A percentile compares a stretch with the other conserved stretches of the same genome.
Conservation (phyloP, 805 yeast species). For the Ogataea glucozyma region DNA sequence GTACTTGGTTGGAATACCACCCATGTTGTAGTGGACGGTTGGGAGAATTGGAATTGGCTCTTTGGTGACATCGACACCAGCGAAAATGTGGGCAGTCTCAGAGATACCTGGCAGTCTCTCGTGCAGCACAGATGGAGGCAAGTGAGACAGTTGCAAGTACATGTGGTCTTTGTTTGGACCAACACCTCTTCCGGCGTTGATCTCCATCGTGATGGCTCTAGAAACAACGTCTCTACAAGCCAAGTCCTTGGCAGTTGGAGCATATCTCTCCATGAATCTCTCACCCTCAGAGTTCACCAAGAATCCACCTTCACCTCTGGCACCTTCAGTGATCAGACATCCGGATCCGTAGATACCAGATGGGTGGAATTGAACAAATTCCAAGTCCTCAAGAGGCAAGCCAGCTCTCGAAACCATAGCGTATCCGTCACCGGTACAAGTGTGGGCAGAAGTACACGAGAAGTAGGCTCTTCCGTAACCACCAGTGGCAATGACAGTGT, state of each 20-base stretch:
- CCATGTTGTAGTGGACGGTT: constrained; percentile 99
- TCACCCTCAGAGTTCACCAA: constrained; percentile 96
- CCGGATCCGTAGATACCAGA: constrained; percentile 99
- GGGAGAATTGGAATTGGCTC: constrained; percentile 99
- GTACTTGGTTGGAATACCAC: constrained; percentile 98
- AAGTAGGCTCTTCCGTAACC: constrained; percentile 98
- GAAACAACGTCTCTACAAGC: constrained; percentile 99
- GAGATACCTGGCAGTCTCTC: constrained; percentile 99
- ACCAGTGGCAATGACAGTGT: constrained; percentile 96
- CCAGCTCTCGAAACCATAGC: constrained; percentile 99
- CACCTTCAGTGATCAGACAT: constrained; percentile 98
- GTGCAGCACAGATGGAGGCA: constrained; percentile 87
- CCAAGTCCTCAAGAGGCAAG: constrained; percentile 94
- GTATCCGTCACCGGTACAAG: constrained; percentile 98
- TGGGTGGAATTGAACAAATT: constrained; percentile 98
- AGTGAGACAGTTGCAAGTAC: constrained; percentile 88
- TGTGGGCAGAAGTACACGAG: constrained; percentile 98
- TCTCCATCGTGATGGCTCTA: constrained; percentile 97
- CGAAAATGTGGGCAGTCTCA: constrained; percentile 96
- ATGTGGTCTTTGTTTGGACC: constrained; percentile 96
- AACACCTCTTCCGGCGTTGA: constrained; percentile 98
- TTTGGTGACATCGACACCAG: constrained; percentile 99
- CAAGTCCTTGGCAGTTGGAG: constrained; percentile 97
- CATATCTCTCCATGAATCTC: constrained; percentile 99
- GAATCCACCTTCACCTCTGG: constrained; percentile 99